Base-by-base conservation (phyloP, 2,329 filamentous ascomycete species). In the Ophiognomonia clavigignenti-juglandacearum region DNA sequence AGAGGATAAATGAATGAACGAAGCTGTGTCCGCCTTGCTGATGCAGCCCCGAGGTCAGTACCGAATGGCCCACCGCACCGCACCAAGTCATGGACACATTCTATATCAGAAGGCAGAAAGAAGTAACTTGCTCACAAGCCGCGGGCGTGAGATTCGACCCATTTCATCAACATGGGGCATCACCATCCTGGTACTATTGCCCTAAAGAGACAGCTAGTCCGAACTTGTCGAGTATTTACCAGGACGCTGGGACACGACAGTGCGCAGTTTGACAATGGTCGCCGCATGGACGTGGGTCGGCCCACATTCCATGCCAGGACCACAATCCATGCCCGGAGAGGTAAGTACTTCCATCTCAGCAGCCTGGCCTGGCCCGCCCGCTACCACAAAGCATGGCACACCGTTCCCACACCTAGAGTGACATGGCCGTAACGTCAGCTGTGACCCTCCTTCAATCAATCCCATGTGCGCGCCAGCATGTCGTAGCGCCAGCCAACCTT, bases 381-480 rank as follows among this genome's bases (percentile, higher is more conserved):
- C n/a, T n/a, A n/a, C 27, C 27, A 18, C 29, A 20, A 36, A 7
- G 14, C n/a, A 18, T 36, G 9, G n/a, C n/a, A n/a, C 23, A 48
- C 45, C 37, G 45, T 40, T 44, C 45, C 40, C 48, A 45, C 45
- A 44, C 35, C 41, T 26, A 42, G 42, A 42, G 42, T 44, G 35
- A 44, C 48, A 42, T 43, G 45, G 45, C 40, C 45, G n/a, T n/a
- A 41, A 44, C 45, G 47, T 51, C 47, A 51, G 46, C 49, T 46
- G 49, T 38, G 32, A 48, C 45, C 41, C 45, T 48, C 36, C 43
- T 48, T 29, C 24, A n/a, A n/a, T 26, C 10, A 40, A 45, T 45
- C 48, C 42, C 39, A 38, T 38, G 42, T 45, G 42, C 32, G 31
- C 16, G 32, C 23, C 31, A 34, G 31, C 22, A 45, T 39, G 29